Conservation (phyloP, 225 moss, liverwort and hornwort species). For the Rhytidiadelphus loreus region DNA sequence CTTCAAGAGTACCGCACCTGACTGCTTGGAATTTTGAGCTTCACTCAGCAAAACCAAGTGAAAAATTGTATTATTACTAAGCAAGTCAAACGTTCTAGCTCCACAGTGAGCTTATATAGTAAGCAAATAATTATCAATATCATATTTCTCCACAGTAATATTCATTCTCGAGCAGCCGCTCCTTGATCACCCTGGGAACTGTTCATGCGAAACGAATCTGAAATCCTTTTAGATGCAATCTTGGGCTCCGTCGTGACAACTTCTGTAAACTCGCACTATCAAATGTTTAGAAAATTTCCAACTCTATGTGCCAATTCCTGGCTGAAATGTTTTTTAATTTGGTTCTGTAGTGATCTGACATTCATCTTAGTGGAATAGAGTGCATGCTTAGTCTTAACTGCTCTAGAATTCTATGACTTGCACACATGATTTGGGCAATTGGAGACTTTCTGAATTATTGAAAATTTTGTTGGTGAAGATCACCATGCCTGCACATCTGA, state of each 20-base stretch:
- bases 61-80: neutral
- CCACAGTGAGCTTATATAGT: neutral
- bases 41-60: neutral
- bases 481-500: conserved; percentile 93
- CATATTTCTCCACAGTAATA: neutral
- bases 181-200: neutral
- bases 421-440: too few relatives aligned
- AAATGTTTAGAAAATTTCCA: neutral
- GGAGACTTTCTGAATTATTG: neutral
- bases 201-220: neutral
- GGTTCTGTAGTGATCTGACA: neutral
- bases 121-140: neutral
- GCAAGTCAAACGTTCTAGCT: neutral
- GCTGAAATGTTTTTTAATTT: neutral
- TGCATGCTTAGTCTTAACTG: neutral
- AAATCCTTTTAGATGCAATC: neutral
- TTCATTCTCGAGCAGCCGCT: neutral
- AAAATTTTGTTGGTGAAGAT: neutral
- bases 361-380: neutral
- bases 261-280: neutral
- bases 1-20: neutral
- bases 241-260: neutral
- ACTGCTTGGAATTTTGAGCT: neutral
- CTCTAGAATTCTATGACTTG: neutral
- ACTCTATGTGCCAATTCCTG: neutral